A percentile compares a stretch with the other conserved stretches of the same genome.
Evolutionary conservation across 768 basidiomycete species (phyloP).

Genomic region (Mycena belliarum): DNA sequence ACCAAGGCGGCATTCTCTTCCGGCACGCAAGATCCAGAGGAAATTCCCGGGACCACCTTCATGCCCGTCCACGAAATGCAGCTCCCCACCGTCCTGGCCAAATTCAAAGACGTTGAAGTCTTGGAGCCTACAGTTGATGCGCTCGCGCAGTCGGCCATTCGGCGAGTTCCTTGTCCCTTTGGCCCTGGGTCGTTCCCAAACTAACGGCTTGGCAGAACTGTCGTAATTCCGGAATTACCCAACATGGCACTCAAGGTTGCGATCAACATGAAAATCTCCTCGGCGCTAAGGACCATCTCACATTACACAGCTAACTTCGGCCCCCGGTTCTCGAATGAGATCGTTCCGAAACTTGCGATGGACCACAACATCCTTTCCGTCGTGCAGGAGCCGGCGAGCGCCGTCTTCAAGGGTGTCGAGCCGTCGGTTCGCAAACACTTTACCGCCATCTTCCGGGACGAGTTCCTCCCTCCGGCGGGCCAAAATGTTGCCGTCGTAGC

Average conservation of each 20-base stretch:
- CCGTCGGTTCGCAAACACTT: conserved; percentile 54
- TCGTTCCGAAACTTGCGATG: conserved; percentile 50
- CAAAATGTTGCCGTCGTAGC: conserved; percentile 52
- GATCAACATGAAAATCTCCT: conserved; percentile 59
- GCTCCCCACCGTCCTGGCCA: conserved; percentile 42
- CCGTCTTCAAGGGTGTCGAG: conserved; percentile 41
- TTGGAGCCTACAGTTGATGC: conserved; percentile 42
- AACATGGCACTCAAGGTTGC: conserved; percentile 51
- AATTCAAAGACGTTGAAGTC: conserved; percentile 43
- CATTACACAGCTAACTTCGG: conserved; percentile 60
- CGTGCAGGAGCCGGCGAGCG: conserved; percentile 52
- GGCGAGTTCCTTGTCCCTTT: conserved; percentile 33
- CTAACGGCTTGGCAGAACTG: conserved; percentile 37
- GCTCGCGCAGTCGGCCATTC: conserved; percentile 53
- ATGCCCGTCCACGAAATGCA: conserved; percentile 61
- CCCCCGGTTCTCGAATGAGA: conserved; percentile 52
- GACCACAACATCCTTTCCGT: conserved; percentile 44
- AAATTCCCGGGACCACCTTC: conserved; percentile 32
- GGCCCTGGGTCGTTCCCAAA: neutral
- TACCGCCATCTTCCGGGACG: conserved; percentile 49
- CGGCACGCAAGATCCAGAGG: conserved; percentile 27
- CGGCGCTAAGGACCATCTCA: conserved; percentile 57
- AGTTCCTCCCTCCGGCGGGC: conserved; percentile 38
- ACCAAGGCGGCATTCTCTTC: conserved; percentile 34
- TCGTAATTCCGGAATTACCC: conserved; percentile 45